Evolutionary conservation across 1,139 yeast genomes (phyloP), one percentile per base, ranked within the genome.

Genomic region (Protomyces inundatus): DNA sequence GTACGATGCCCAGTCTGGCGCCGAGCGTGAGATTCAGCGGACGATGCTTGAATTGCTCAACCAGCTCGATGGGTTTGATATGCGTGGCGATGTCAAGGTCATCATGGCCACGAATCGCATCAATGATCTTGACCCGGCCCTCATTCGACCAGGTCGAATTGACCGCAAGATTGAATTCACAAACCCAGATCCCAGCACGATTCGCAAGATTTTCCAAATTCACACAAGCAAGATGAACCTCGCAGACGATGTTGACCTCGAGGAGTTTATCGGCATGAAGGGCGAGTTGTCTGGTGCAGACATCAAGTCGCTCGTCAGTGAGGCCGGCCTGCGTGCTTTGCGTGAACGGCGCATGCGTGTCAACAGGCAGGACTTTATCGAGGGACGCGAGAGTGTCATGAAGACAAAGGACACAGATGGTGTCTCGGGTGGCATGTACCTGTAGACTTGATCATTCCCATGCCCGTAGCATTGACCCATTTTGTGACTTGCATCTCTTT

Each of bases 331-430:
- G 73, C 81, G 93, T 71, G 98, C 98, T 4, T 81, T 95, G 73
- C 84, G 98, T 77, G 98, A 95, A 77, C 87, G 98, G 77, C 86
- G 98, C 79, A 93, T 93, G 98, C 95, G 90, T 79, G 98, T 95
- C 52, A 89, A 91, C 58, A 95, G 95, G 36, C 91, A 89, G 68
- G 98, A 95, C 75, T 95, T 95, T 80, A 86, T 88, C 74, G 85
- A 87, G 70, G 99, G 98, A 12, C 88, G 93, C 78, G 98, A 95
- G 76, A 85, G 98, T 72, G 97, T 95, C 63, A 82, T 95, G 84
- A 95, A 93, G 83, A 95, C 93, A 74, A 95, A 95, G 82, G 91
- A 91, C 65, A 98, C 93, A 76, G 98, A 93, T 79, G 91, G 90
- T 72, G 84, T 93, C 70, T 98, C 93, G 77, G 98, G 98, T 61